These are phyloP conservation scores for Fusarium coicis DNA, from an alignment of 2,329 filamentous ascomycete species.

Conservation along the genomic window DNA sequence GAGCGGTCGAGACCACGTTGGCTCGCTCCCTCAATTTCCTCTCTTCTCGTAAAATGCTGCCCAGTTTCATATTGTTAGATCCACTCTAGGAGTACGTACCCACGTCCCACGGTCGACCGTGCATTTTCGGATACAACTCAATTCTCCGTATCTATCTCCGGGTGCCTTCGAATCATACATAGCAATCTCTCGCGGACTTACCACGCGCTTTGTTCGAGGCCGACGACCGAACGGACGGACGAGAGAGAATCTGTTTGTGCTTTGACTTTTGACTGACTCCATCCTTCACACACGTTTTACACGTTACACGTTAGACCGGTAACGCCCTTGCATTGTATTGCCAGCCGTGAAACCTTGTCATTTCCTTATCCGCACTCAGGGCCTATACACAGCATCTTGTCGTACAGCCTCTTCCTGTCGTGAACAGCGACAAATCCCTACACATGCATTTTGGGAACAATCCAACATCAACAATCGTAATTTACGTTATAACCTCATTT, in stretches of 20 bases:
- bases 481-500: slow-evolving; percentile 30
- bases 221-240: slow-evolving; percentile 11
- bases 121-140: slow-evolving; percentile 17
- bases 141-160: slow-evolving; percentile 25
- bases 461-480: neutral
- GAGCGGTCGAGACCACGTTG: no score
- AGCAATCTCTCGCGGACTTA: neutral
- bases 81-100: neutral
- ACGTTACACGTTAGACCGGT: slow-evolving; percentile 4
- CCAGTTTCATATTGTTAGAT: neutral
- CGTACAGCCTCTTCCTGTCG: neutral
- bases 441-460: neutral
- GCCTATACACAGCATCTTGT: slow-evolving; percentile 3
- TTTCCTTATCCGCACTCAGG: neutral
- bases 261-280: neutral
- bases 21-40: neutral
- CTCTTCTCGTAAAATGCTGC: neutral
- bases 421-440: neutral
- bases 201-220: neutral
- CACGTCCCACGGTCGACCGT: neutral
- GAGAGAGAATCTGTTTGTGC: neutral
- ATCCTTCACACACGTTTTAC: slow-evolving; percentile 1
- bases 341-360: slow-evolving; percentile 10
- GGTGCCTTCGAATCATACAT: neutral
- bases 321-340: slow-evolving; percentile 13